These are phyloP conservation scores for Herpetomonas tarakana DNA, from an alignment of 208 protist species.

Conservation along the genomic window DNA sequence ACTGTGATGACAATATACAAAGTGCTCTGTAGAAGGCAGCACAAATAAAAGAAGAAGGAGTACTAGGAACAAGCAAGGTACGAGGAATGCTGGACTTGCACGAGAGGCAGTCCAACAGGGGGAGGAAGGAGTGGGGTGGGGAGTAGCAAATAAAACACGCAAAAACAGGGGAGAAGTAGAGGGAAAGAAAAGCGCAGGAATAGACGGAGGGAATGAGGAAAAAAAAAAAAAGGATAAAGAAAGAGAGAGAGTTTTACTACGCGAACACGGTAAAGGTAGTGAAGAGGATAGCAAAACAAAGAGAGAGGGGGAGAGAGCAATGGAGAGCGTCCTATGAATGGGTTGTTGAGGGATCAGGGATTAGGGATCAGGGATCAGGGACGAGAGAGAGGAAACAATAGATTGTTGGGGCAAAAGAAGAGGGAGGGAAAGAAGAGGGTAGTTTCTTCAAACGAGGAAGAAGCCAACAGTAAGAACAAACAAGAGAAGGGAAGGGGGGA, in stretches of 20 bases:
- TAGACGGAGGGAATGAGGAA: conserved; percentile 4
- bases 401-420: no score
- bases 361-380: no score
- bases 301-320: background rate
- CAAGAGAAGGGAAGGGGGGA: background rate
- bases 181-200: conserved; percentile 8
- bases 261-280: conserved; percentile 8
- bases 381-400: background rate
- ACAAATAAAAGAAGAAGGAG: no score
- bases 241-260: conserved; percentile 5
- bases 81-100: no score
- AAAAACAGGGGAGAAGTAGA: background rate
- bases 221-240: conserved; percentile 7
- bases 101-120: no score
- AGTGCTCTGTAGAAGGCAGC: no score
- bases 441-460: background rate
- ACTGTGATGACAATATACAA: no score
- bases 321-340: no score
- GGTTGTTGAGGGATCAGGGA: no score
- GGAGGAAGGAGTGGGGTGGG: background rate
- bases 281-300: conserved; percentile 12
- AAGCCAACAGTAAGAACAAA: background rate
- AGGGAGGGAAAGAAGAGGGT: background rate
- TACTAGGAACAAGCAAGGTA: no score
- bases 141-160: background rate